Evolutionary conservation across 805 yeast species (phyloP).

Genomic region (Yarrowia deformans): DNA sequence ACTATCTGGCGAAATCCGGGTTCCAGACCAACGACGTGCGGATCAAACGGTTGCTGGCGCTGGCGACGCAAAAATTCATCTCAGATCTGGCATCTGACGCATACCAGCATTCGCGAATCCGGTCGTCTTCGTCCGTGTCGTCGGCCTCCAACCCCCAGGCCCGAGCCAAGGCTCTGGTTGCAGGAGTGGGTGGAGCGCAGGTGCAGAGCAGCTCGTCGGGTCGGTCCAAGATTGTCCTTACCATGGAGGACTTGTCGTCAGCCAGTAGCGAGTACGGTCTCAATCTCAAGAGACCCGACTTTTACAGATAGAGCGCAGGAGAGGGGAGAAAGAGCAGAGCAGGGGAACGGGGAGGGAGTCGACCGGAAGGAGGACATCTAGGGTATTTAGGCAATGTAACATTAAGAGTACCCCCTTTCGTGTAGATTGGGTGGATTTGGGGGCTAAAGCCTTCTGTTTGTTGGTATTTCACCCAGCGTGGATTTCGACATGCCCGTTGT

Average conservation of each 20-base stretch:
- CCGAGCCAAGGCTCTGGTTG: conserved; percentile 77
- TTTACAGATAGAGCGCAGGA: conserved; percentile 74
- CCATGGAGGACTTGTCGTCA: conserved; percentile 91
- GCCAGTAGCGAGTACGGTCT: conserved; percentile 93
- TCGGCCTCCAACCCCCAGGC: conserved; percentile 85
- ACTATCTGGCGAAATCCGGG: conserved; percentile 85
- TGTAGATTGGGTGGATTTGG: not conserved
- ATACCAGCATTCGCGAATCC: conserved; percentile 89
- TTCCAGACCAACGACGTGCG: conserved; percentile 79
- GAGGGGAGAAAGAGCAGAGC: not conserved
- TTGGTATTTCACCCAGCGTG: too few relatives aligned
- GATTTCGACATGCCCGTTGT: too few relatives aligned
- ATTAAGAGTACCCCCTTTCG: not conserved
- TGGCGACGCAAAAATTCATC: conserved; percentile 95
- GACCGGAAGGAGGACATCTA: not conserved
- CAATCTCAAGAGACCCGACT: conserved; percentile 89
- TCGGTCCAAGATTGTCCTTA: conserved; percentile 81
- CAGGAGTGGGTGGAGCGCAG: conserved; percentile 54
- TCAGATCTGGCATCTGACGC: conserved; percentile 97
- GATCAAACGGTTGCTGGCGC: conserved; percentile 81
- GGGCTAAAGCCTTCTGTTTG: not conserved
- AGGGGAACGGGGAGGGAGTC: not conserved
- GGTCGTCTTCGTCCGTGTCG: conserved; percentile 87
- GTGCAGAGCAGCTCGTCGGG: conserved; percentile 51
- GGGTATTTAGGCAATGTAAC: conserved; percentile 19